Evolutionary conservation across 2,329 filamentous ascomycete species (phyloP).

Genomic region (Nigrospora sphaerica): DNA sequence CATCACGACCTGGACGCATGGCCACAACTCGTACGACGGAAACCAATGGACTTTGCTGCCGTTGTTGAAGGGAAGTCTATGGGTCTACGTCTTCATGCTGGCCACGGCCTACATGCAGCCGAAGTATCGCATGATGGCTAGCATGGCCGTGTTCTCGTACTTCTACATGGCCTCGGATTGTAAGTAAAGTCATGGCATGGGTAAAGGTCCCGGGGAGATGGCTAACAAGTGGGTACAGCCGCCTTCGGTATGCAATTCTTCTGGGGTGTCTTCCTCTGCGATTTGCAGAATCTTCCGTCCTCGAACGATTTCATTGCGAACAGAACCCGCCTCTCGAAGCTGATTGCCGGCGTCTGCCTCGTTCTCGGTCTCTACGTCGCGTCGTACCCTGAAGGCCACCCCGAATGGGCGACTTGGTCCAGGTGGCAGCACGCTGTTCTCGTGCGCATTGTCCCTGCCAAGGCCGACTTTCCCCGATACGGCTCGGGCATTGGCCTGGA

Average conservation of each 20-base stretch:
- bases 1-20: constrained; percentile 43
- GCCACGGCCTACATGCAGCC: constrained; percentile 42
- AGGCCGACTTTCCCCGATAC: constrained; percentile 37
- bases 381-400: constrained; percentile 51
- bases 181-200: constrained; percentile 10
- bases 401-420: constrained; percentile 49
- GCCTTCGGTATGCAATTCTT: constrained; percentile 52
- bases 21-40: constrained; percentile 45
- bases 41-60: constrained; percentile 53
- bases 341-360: constrained; percentile 42
- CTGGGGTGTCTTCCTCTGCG: constrained; percentile 54
- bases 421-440: constrained; percentile 33
- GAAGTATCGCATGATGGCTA: constrained; percentile 39
- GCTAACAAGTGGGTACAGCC: constrained; percentile 14
- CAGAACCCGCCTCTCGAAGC: constrained; percentile 31
- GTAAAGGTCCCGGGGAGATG: not conserved
- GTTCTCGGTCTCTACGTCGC: constrained; percentile 48
- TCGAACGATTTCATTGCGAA: constrained; percentile 39
- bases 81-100: constrained; percentile 45
- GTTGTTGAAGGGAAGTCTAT: constrained; percentile 46
- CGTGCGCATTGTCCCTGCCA: constrained; percentile 33
- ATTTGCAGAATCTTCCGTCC: constrained; percentile 42
- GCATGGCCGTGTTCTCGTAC: constrained; percentile 40
- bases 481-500: constrained; percentile 27
- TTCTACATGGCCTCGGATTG: constrained; percentile 31